Percentiles rank a stretch among this genome's conserved stretches.
These are phyloP conservation scores for Zymoseptoria pseudotritici DNA, from an alignment of 2,329 filamentous ascomycete genomes.

Conservation along the genomic window DNA sequence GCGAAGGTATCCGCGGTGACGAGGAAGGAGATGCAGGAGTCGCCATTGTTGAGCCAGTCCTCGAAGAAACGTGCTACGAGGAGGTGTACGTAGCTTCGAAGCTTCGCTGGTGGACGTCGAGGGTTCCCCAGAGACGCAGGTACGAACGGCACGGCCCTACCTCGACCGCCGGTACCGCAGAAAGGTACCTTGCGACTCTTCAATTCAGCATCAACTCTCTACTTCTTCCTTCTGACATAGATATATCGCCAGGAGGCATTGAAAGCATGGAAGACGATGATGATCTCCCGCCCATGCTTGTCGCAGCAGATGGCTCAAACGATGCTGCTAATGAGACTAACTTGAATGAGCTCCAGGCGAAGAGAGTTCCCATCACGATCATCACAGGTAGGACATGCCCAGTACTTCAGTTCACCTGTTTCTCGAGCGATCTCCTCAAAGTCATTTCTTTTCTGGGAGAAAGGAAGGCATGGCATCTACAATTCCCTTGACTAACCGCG, in stretches of 20 bases:
- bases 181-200: neutral
- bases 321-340: conserved; percentile 19
- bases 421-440: neutral
- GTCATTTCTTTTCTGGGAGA: neutral
- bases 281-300: conserved; percentile 56
- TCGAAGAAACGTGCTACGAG: neutral
- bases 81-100: neutral
- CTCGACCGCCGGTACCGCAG: neutral
- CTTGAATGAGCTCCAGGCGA: conserved; percentile 31
- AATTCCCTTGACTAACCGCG: neutral
- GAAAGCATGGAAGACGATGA: conserved; percentile 54
- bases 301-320: conserved; percentile 41
- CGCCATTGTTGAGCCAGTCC: conserved; percentile 1
- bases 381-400: conserved; percentile 57
- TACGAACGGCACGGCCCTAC: neutral
- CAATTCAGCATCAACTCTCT: neutral
- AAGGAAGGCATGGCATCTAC: neutral
- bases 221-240: neutral
- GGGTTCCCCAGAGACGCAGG: neutral
- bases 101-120: neutral
- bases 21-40: conserved; percentile 51
- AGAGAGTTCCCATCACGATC: conserved; percentile 77
- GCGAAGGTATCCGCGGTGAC: conserved; percentile 88
- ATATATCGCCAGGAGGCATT: neutral
- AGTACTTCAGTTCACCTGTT: neutral